A percentile compares a stretch with the other conserved stretches of the same genome.
Conservation (phyloP, 345 rosid species). For the Eutrema yunnanense region DNA sequence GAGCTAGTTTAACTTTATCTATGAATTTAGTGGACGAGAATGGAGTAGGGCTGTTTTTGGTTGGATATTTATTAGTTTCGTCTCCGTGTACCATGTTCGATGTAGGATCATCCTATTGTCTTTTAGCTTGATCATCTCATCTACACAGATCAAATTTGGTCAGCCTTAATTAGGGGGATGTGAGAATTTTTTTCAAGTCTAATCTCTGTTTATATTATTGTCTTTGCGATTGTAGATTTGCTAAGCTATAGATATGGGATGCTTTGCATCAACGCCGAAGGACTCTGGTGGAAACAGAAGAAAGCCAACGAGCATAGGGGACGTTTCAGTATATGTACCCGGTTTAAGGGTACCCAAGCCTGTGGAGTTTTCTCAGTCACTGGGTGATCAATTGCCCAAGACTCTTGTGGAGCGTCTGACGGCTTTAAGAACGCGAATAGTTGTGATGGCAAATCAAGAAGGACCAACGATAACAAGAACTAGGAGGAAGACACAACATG, state of each 20-base stretch:
- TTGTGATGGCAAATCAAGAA: conserved; percentile 97
- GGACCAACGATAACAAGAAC: conserved; percentile 90
- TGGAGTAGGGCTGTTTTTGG: conserved; percentile 34
- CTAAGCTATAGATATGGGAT: conserved; percentile 60
- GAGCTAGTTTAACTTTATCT: conserved; percentile 34
- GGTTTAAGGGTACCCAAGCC: conserved; percentile 93
- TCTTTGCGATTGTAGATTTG: conserved; percentile 24
- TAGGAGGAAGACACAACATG: conserved; percentile 94
- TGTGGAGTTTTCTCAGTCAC: conserved; percentile 68
- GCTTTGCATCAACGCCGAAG: conserved; percentile 75
- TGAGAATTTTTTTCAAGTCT: background rate
- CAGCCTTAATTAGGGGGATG: background rate
- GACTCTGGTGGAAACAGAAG: conserved; percentile 76
- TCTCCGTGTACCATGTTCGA: conserved; percentile 24
- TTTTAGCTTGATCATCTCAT: conserved; percentile 22
- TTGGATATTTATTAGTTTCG: conserved; percentile 40
- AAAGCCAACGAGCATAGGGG: conserved; percentile 88
- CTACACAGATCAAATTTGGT: background rate
- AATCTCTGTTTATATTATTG: background rate
- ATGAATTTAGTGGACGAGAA: conserved; percentile 34
- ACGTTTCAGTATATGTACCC: conserved; percentile 81
- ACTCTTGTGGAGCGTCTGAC: conserved; percentile 69
- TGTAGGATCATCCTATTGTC: conserved; percentile 14
- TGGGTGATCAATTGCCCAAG: conserved; percentile 67
- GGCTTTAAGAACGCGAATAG: conserved; percentile 86